Conservation (phyloP, 495 filamentous ascomycete species). For the Neurospora discreta region DNA sequence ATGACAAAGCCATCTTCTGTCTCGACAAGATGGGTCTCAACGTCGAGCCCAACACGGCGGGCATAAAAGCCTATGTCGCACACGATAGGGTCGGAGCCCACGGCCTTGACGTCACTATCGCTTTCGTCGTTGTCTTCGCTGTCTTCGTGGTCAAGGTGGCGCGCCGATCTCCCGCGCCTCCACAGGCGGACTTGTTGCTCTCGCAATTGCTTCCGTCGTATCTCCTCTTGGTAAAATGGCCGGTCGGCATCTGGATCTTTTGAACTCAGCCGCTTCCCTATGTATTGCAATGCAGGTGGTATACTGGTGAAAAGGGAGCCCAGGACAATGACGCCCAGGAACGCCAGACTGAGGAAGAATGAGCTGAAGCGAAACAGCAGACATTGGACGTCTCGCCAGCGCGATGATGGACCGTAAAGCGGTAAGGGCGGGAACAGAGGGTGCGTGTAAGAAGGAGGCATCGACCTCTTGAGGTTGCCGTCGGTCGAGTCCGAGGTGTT, state of each 20-base stretch:
- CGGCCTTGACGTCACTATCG: slow-evolving; percentile 52
- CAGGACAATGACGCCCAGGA: slow-evolving; percentile 63
- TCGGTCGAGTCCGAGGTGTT: slow-evolving; percentile 13
- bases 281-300: slow-evolving; percentile 33
- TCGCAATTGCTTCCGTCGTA: slow-evolving; percentile 39
- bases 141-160: slow-evolving; percentile 16
- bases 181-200: slow-evolving; percentile 48
- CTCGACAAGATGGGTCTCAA: slow-evolving; percentile 73
- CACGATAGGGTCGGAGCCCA: slow-evolving; percentile 64
- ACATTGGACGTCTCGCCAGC: slow-evolving; percentile 52
- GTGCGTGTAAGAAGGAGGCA: slow-evolving; percentile 56
- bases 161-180: slow-evolving; percentile 33
- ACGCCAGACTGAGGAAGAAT: slow-evolving; percentile 62
- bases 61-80: slow-evolving; percentile 85
- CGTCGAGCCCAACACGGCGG: slow-evolving; percentile 73
- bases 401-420: slow-evolving; percentile 64
- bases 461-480: slow-evolving; percentile 28
- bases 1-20: slow-evolving; percentile 95
- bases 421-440: slow-evolving; percentile 85
- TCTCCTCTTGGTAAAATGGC: slow-evolving; percentile 60
- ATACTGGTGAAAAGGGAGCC: slow-evolving; percentile 57
- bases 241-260: slow-evolving; percentile 46
- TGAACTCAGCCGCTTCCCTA: slow-evolving; percentile 40
- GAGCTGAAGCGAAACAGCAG: slow-evolving; percentile 50
- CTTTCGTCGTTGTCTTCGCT: slow-evolving; percentile 27